A percentile compares a stretch with the other conserved stretches of the same genome.
These are phyloP conservation scores for Scheffersomyces segobiensis DNA, from an alignment of 1,139 yeast genomes.

Conservation along the genomic window DNA sequence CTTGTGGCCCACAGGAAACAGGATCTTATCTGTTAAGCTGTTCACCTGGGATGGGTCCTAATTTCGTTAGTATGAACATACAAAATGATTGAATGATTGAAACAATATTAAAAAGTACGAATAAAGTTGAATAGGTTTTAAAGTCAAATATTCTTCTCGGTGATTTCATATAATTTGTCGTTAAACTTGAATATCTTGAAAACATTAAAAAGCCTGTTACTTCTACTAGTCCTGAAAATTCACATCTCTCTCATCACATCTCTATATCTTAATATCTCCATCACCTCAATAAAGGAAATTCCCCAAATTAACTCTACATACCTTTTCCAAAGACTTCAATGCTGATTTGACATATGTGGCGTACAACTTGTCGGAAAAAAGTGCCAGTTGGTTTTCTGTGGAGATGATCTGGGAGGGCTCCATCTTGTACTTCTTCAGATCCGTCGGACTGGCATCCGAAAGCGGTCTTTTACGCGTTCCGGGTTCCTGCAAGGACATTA, in stretches of 20 bases:
- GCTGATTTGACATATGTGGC: constrained; percentile 67
- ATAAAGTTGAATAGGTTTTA: neutral
- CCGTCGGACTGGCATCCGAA: constrained; percentile 8
- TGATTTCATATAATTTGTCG: too few species aligned
- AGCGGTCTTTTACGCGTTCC: constrained; percentile 17
- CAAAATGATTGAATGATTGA: neutral
- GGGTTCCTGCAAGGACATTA: constrained; percentile 19
- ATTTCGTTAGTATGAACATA: constrained; percentile 19
- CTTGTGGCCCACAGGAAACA: constrained; percentile 29
- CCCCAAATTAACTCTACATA: constrained; percentile 6
- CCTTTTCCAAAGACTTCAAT: constrained; percentile 64
- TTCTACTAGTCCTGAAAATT: neutral
- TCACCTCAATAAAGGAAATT: constrained; percentile 6
- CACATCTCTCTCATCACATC: neutral
- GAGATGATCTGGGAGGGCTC: neutral
- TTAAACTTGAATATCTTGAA: too few species aligned
- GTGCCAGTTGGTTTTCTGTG: constrained; percentile 7
- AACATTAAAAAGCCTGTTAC: too few species aligned
- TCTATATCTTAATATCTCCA: constrained; percentile 3
- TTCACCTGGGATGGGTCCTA: constrained; percentile 38
- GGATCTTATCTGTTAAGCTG: constrained; percentile 38
- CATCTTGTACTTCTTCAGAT: neutral
- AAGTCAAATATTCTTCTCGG: constrained; percentile 1
- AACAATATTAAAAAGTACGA: too few species aligned
- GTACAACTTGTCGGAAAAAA: constrained; percentile 59